Percentiles rank a stretch among this genome's conserved stretches.
phyloP scores from a whole-genome alignment of 1,284 basidiomycete species.

The Singerocomus inundabilis region DNA sequence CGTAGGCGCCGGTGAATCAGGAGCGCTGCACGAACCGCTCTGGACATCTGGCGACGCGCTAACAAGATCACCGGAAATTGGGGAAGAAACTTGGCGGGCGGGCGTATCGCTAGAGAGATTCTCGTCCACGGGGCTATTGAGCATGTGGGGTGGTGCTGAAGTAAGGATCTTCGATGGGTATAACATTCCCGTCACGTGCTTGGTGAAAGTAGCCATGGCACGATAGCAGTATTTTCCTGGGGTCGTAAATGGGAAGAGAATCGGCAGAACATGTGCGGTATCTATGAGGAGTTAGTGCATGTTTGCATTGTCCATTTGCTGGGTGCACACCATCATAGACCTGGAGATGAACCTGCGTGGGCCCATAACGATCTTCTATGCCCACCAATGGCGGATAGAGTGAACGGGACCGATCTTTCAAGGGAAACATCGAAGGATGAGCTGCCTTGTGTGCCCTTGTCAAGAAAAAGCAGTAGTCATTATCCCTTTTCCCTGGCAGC shows the following conservation, averaged over 20 bases:
- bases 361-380: constrained; percentile 60
- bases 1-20: background rate
- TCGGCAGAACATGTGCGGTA: constrained; percentile 72
- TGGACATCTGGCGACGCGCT: background rate
- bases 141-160: background rate
- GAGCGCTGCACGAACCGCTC: background rate
- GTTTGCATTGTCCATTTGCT: background rate
- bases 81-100: constrained; percentile 1
- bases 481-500: background rate
- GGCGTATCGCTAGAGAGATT: background rate
- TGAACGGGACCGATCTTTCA: constrained; percentile 56
- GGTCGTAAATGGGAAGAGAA: constrained; percentile 81
- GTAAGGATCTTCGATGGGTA: constrained; percentile 1
- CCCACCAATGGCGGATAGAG: constrained; percentile 67
- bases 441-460: constrained; percentile 90
- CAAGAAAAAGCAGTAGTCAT: background rate
- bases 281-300: constrained; percentile 41
- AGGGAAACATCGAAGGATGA: constrained; percentile 71
- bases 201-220: constrained; percentile 66
- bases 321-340: constrained; percentile 64
- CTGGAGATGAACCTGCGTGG: constrained; percentile 92
- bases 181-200: constrained; percentile 55
- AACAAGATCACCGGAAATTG: constrained; percentile 9
- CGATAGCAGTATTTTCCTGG: constrained; percentile 79
- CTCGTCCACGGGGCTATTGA: constrained; percentile 6